These are phyloP conservation scores for Mikania micrantha DNA, from an alignment of 129 eudicot species.

Conservation along the genomic window DNA sequence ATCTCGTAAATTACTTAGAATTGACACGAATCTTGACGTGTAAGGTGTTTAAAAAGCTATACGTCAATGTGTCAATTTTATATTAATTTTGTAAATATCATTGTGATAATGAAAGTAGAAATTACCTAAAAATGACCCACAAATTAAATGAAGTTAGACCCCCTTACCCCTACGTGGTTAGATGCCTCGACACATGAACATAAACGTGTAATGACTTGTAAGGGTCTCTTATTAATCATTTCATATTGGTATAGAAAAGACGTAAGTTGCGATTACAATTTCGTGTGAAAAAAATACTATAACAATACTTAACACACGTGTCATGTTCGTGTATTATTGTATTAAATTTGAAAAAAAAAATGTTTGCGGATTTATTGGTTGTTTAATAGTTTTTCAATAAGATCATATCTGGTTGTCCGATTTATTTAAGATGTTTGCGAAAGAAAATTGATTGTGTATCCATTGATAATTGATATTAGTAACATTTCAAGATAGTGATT, in stretches of 20 bases:
- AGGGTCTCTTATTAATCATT: neutral
- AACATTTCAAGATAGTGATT: no score
- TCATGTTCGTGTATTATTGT: neutral
- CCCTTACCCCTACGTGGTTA: neutral
- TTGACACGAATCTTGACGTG: neutral
- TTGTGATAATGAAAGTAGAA: neutral
- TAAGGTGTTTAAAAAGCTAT: no score
- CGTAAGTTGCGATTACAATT: no score
- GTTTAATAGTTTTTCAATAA: no score
- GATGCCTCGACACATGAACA: neutral
- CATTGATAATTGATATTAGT: no score
- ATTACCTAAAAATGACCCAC: neutral
- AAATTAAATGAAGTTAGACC: neutral
- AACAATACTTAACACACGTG: neutral
- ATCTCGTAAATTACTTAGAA: no score
- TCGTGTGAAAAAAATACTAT: neutral
- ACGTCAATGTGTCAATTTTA: no score
- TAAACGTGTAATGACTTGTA: neutral
- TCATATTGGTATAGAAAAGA: neutral
- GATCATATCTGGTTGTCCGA: no score
- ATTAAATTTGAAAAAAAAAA: neutral
- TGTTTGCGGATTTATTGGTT: neutral
- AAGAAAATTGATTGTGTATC: no score
- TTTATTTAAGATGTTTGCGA: no score
- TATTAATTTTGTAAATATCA: neutral